Conservation (phyloP, 2,329 filamentous ascomycete genomes). For the Botryotinia globosa region DNA sequence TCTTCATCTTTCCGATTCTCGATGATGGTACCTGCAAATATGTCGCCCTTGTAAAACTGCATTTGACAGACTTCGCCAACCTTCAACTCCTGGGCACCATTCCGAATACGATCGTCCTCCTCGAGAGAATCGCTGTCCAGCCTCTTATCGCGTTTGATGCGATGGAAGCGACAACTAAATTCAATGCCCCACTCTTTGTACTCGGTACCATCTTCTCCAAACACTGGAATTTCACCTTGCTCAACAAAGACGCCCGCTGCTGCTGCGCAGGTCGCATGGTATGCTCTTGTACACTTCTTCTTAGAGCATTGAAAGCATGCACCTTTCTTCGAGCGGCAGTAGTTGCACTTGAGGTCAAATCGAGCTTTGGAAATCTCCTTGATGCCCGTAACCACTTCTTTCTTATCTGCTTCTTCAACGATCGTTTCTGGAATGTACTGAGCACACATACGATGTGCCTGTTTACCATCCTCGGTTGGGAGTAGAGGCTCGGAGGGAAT, state of each 20-base stretch:
- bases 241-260: constrained; percentile 91
- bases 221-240: constrained; percentile 78
- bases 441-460: constrained; percentile 85
- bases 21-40: constrained; percentile 84
- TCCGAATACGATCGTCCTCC: constrained; percentile 63
- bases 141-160: constrained; percentile 80
- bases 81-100: constrained; percentile 66
- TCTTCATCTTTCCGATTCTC: constrained; percentile 78
- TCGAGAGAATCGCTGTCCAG: constrained; percentile 67
- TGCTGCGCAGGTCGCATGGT: constrained; percentile 92
- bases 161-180: constrained; percentile 91
- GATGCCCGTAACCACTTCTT: constrained; percentile 74
- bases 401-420: constrained; percentile 63
- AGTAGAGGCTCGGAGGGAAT: constrained; percentile 78
- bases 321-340: constrained; percentile 91
- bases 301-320: constrained; percentile 95
- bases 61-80: constrained; percentile 79
- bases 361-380: constrained; percentile 82
- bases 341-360: constrained; percentile 88
- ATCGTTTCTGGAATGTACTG: constrained; percentile 90
- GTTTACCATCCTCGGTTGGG: constrained; percentile 80
- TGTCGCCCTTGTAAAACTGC: constrained; percentile 79
- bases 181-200: constrained; percentile 91
- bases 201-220: constrained; percentile 85
- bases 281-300: constrained; percentile 89